Evolutionary conservation across 1,139 yeast species (phyloP).

Genomic region (Torulaspora pretoriensis): DNA sequence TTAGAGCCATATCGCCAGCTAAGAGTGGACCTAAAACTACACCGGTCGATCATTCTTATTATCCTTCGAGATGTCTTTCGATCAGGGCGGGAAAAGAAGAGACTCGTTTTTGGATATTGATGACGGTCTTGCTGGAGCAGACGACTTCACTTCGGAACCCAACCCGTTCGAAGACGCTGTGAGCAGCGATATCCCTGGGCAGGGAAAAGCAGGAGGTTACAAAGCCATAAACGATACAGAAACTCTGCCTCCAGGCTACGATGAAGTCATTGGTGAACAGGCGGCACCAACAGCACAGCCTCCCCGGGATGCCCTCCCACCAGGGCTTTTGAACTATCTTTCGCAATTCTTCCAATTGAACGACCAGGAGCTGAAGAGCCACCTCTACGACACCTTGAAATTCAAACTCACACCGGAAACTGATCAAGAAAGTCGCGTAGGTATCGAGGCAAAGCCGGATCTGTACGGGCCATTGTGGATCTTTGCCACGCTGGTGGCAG

Average conservation of each 20-base stretch:
- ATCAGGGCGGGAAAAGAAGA: slow-evolving; percentile 2
- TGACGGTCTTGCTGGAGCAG: slow-evolving; percentile 20
- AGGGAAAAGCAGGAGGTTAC: slow-evolving; percentile 2
- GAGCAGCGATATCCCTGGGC: slow-evolving; percentile 1
- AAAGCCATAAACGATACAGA: slow-evolving; percentile 1
- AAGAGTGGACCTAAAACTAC: too few relatives aligned
- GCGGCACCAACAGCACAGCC: not conserved
- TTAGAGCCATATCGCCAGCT: too few relatives aligned
- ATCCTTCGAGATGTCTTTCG: not conserved
- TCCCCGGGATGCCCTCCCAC: slow-evolving; percentile 13
- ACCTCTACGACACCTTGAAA: slow-evolving; percentile 15
- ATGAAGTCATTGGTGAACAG: slow-evolving; percentile 2
- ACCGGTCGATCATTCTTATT: too few relatives aligned
- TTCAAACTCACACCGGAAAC: slow-evolving; percentile 13
- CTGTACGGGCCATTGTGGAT: slow-evolving; percentile 35
- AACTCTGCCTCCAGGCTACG: slow-evolving; percentile 8
- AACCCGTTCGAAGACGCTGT: slow-evolving; percentile 16
- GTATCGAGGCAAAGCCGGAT: slow-evolving; percentile 16
- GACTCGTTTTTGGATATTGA: slow-evolving; percentile 14
- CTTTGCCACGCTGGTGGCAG: slow-evolving; percentile 26
- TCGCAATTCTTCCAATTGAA: slow-evolving; percentile 29
- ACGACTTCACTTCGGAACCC: slow-evolving; percentile 16
- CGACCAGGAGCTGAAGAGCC: slow-evolving; percentile 20
- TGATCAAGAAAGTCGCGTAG: slow-evolving; percentile 7
- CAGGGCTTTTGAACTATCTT: slow-evolving; percentile 30